Evolutionary conservation across 2,329 filamentous ascomycete genomes (phyloP).

Genomic region (Didymella pinodella): DNA sequence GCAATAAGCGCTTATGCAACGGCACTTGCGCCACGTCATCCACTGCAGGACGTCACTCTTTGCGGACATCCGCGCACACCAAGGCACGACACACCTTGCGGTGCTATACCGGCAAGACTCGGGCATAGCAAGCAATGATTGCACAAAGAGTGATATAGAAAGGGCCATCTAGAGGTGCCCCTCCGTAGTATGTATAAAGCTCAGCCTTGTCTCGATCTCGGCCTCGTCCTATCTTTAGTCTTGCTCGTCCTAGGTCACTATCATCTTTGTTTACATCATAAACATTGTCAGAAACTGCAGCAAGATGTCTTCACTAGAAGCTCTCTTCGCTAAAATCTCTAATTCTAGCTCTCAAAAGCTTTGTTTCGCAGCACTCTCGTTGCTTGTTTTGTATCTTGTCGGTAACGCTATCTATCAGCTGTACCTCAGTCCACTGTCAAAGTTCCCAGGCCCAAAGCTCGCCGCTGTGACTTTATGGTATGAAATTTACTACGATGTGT

Average conservation of each 20-base stretch:
- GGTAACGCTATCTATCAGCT: slow-evolving; percentile 16
- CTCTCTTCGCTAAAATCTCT: not conserved
- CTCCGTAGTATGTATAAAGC: not conserved
- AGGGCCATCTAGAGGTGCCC: not conserved
- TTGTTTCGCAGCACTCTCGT: not conserved
- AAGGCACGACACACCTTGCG: too few species aligned
- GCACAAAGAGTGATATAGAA: not conserved
- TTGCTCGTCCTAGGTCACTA: not conserved
- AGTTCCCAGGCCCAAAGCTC: slow-evolving; percentile 37
- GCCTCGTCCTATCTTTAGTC: not conserved
- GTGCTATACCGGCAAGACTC: too few species aligned
- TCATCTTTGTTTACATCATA: not conserved
- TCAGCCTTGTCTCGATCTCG: not conserved
- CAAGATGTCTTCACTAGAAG: not conserved
- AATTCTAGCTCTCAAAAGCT: not conserved
- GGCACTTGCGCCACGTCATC: too few species aligned
- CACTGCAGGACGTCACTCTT: too few species aligned
- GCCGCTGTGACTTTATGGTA: slow-evolving; percentile 35
- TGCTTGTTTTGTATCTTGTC: not conserved
- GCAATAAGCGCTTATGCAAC: too few species aligned
- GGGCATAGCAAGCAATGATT: not conserved
- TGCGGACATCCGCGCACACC: too few species aligned
- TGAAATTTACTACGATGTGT: slow-evolving; percentile 37
- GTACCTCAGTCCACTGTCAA: slow-evolving; percentile 30
- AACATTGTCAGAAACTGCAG: not conserved